These are phyloP conservation scores for Phytopythium montanum DNA, from an alignment of 352 stramenopile genomes.

Conservation along the genomic window DNA sequence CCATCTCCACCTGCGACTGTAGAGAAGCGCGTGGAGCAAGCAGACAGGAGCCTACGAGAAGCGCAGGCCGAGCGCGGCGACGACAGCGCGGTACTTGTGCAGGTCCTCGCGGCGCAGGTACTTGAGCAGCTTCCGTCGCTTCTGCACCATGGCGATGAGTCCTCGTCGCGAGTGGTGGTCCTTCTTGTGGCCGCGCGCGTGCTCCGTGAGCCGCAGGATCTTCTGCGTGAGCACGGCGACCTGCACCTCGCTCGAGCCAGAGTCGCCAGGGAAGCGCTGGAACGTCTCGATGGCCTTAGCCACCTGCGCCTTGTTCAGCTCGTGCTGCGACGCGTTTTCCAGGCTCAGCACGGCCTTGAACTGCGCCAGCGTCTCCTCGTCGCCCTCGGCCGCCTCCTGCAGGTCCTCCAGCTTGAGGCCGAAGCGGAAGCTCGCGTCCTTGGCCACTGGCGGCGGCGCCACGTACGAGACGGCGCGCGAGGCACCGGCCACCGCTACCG, in stretches of 20 bases:
- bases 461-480: slow-evolving; percentile 55
- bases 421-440: slow-evolving; percentile 59
- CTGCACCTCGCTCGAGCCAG: slow-evolving; percentile 83
- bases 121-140: slow-evolving; percentile 84
- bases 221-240: slow-evolving; percentile 85
- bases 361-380: slow-evolving; percentile 37
- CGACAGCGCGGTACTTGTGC: slow-evolving; percentile 74
- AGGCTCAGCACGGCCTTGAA: slow-evolving; percentile 73
- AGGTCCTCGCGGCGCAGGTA: slow-evolving; percentile 82
- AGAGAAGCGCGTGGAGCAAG: neutral
- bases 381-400: slow-evolving; percentile 34
- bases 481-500: neutral
- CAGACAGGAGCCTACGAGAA: slow-evolving; percentile 38
- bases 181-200: slow-evolving; percentile 81
- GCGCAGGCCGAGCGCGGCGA: slow-evolving; percentile 69
- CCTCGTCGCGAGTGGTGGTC: slow-evolving; percentile 85
- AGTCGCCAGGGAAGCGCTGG: slow-evolving; percentile 84
- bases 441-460: slow-evolving; percentile 49
- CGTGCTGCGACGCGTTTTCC: slow-evolving; percentile 72
- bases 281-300: slow-evolving; percentile 80
- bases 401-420: slow-evolving; percentile 52
- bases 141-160: slow-evolving; percentile 83
- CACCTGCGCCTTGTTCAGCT: slow-evolving; percentile 82
- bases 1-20: neutral
- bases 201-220: slow-evolving; percentile 71